Evolutionary conservation across 768 basidiomycete species (phyloP).

Genomic region (Serpula lacrymans): DNA sequence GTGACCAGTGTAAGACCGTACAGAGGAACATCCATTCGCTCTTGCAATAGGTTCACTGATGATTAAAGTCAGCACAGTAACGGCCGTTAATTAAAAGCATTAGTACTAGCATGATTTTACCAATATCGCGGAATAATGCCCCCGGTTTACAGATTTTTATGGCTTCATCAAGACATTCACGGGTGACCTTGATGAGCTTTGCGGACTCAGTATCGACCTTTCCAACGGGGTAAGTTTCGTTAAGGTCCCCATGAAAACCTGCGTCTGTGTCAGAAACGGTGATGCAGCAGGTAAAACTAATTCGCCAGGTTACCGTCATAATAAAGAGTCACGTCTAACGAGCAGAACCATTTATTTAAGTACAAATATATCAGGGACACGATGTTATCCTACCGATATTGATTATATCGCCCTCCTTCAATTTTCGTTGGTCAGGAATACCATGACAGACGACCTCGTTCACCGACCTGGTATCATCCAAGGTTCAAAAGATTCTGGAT

Average conservation of each 20-base stretch:
- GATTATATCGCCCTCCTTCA: constrained; percentile 92
- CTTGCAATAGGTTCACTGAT: constrained; percentile 86
- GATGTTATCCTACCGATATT: constrained; percentile 72
- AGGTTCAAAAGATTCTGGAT: too few relatives aligned
- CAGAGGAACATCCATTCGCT: constrained; percentile 82
- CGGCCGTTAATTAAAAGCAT: neutral
- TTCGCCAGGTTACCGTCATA: constrained; percentile 54
- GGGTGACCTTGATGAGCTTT: constrained; percentile 78
- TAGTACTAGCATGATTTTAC: constrained; percentile 76
- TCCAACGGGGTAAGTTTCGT: constrained; percentile 91
- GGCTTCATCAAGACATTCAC: constrained; percentile 81
- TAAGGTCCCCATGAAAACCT: constrained; percentile 93
- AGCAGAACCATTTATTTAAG: too few relatives aligned
- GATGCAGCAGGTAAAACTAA: constrained; percentile 3
- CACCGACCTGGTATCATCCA: constrained; percentile 57
- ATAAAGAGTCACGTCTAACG: constrained; percentile 73
- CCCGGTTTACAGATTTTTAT: constrained; percentile 96
- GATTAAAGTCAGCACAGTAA: constrained; percentile 8
- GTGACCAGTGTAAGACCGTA: constrained; percentile 90
- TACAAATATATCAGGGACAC: constrained; percentile 11
- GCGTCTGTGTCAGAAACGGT: neutral
- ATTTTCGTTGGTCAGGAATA: constrained; percentile 81
- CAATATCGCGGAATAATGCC: constrained; percentile 82
- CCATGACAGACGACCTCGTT: constrained; percentile 99
- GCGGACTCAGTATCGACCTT: constrained; percentile 78